A percentile compares a stretch with the other conserved stretches of the same genome.
Conservation (phyloP, 2,329 filamentous ascomycete genomes). For the Talaromyces sp. region DNA sequence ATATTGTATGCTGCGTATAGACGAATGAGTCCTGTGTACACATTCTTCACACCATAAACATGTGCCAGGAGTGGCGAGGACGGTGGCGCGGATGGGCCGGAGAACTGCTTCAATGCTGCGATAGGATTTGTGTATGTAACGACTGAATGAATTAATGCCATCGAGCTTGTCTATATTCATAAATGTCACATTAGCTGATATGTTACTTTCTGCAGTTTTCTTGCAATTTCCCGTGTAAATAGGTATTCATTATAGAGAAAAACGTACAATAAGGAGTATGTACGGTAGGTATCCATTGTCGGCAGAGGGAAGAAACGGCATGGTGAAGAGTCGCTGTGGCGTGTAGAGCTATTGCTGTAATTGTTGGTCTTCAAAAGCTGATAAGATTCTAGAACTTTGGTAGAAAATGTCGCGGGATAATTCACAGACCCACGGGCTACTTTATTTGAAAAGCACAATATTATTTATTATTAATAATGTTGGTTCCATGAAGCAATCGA, state of each 20-base stretch:
- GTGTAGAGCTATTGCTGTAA: neutral
- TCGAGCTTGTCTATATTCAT: constrained; percentile 13
- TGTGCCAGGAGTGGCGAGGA: constrained; percentile 25
- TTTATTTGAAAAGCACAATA: too few species aligned
- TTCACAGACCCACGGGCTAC: too few species aligned
- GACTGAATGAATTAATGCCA: constrained; percentile 20
- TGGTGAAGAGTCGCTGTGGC: neutral
- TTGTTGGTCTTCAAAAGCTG: neutral
- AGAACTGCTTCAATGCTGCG: constrained; percentile 19
- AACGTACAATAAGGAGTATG: constrained; percentile 18
- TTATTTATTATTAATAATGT: too few species aligned
- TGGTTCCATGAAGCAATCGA: too few species aligned
- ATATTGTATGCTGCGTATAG: constrained; percentile 31
- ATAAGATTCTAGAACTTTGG: too few species aligned
- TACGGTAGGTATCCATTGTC: constrained; percentile 23
- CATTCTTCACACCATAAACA: constrained; percentile 31
- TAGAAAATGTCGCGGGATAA: too few species aligned
- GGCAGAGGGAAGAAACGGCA: constrained; percentile 6
- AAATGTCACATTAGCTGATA: neutral
- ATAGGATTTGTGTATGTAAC: constrained; percentile 23
- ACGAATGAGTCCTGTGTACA: constrained; percentile 30
- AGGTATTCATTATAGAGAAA: neutral
- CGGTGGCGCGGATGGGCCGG: constrained; percentile 21
- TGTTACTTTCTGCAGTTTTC: neutral
- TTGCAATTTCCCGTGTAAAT: neutral